Conservation (phyloP, 2,329 filamentous ascomycete species). For the Aspergillus aculeatus region DNA sequence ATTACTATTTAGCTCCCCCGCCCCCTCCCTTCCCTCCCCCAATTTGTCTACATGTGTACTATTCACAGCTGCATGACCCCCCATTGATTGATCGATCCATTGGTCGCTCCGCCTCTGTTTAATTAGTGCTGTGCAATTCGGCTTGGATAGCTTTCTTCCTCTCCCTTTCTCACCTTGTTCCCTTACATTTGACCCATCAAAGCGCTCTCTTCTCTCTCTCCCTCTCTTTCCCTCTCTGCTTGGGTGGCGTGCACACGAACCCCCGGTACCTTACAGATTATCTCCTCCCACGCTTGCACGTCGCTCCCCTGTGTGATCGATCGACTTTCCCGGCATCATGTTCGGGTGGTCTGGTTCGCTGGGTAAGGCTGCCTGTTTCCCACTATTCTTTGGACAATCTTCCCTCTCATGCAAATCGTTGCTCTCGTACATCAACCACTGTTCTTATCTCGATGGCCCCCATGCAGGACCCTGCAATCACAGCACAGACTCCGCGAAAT, state of each 20-base stretch:
- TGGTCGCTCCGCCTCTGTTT: neutral
- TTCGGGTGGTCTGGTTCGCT: slow-evolving; percentile 36
- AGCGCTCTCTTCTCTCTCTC: neutral
- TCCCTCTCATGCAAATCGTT: neutral
- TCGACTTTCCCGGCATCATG: slow-evolving; percentile 22
- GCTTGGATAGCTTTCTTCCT: no score
- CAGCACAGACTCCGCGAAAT: neutral
- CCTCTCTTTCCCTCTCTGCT: neutral
- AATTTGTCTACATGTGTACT: neutral
- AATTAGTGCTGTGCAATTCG: neutral
- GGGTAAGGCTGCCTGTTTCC: slow-evolving; percentile 25
- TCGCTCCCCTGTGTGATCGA: neutral
- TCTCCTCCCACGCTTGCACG: neutral
- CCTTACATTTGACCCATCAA: neutral
- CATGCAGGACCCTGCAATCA: neutral
- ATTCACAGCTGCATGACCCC: neutral
- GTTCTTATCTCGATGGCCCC: neutral
- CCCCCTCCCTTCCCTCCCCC: neutral
- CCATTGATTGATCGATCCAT: neutral
- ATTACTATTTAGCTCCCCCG: neutral
- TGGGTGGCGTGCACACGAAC: neutral
- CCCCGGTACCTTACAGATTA: neutral
- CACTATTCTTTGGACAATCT: neutral
- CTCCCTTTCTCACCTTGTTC: neutral
- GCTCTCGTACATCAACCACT: neutral